Evolutionary conservation across 352 stramenopile species (phyloP).

Genomic region (Phytophthora foliorum): DNA sequence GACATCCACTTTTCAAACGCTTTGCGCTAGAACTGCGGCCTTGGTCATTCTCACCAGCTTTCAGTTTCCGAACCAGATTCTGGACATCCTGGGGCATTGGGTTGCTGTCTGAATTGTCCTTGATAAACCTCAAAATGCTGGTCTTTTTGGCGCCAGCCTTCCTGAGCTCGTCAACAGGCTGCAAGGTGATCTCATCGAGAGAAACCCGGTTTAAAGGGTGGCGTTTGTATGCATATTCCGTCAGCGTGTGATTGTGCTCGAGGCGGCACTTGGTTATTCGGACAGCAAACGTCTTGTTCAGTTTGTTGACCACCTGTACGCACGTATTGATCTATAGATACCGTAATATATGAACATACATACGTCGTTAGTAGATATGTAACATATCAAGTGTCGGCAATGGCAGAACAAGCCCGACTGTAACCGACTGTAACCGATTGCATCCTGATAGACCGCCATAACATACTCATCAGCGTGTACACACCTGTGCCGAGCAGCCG

Average conservation of each 20-base stretch:
- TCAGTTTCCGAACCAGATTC: too few species aligned
- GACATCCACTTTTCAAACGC: too few species aligned
- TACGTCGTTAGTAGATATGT: background rate
- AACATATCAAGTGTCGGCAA: background rate
- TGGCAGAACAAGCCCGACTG: background rate
- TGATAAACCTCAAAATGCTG: slow-evolving; percentile 8
- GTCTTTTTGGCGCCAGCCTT: slow-evolving; percentile 2
- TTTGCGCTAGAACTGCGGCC: too few species aligned
- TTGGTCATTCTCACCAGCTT: too few species aligned
- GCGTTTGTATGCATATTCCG: background rate
- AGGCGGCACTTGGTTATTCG: slow-evolving; percentile 3
- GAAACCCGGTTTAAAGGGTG: background rate
- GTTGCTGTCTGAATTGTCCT: background rate
- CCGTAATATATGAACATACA: too few species aligned
- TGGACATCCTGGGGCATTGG: too few species aligned
- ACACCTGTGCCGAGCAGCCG: slow-evolving; percentile 10
- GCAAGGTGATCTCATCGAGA: background rate
- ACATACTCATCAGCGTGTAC: background rate
- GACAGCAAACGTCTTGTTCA: background rate
- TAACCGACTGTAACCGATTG: background rate
- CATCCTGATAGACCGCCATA: too few species aligned
- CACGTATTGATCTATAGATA: slow-evolving; percentile 5
- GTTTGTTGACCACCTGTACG: background rate
- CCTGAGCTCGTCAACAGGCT: background rate
- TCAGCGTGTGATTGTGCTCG: too few species aligned